Base-by-base conservation (phyloP, 2,329 filamentous ascomycete species). In the Claviceps pazoutovae region DNA sequence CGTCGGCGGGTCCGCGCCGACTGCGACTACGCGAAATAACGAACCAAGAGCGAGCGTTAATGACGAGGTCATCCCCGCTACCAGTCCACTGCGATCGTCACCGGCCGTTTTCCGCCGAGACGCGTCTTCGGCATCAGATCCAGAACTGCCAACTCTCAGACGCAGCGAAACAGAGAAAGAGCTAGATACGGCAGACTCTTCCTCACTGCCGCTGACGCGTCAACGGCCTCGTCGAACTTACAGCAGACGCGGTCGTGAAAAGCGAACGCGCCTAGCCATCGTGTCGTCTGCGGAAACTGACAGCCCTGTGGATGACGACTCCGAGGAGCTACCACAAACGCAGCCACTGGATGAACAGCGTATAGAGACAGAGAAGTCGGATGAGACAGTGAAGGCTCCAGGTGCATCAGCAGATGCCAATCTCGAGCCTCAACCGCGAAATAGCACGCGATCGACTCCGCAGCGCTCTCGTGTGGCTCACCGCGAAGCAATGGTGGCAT, bases 11-110 rank as follows among this genome's bases (percentile, higher is more conserved):
- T 16, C 41, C 5, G 9, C 39, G 7, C 14, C 14, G 16, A 23
- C 13, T 16, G 17, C 41, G 16, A 23, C 16, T 16, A 17, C 41
- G 21, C 38, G 44, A 13, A 19, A 42, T 9, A 13, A 17, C 8
- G 45, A 46, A 14, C 9, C 23, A 13, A 49, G 45, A 13, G 16
- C 30, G 5, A 19, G n/a, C n/a, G 16, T 47, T 11, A 64, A 66
- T 2, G 66, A 67, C 44, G 65, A 68, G n/a, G 65, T 62, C 58
- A 69, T 69, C 52, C 67, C 67, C 1, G 67, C 67, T 46, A 69
- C 67, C 26, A 69, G 67, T 38, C 67, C 67, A n/a, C 55, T 62
- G 1, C 58, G 60, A 37, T 62, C 64, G 5, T 54, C 65, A 4
- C 57, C 64, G n/a, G 57, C 57, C 13, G 60, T 59, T 4, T 52